phyloP scores from a whole-genome alignment of 306 rosid species.

The Trifolium repens region DNA sequence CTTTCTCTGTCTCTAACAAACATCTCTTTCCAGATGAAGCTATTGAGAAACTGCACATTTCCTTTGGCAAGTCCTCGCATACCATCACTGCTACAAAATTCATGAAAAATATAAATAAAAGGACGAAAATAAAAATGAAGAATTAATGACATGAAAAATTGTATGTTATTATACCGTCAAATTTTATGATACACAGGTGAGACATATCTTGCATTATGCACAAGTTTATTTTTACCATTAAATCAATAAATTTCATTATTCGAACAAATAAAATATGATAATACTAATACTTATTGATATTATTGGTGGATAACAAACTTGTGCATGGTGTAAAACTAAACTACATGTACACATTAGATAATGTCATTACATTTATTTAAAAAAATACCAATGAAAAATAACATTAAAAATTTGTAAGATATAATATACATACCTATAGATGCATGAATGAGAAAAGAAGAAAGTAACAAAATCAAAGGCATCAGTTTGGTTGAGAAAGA shows the following conservation, averaged over 20 bases:
- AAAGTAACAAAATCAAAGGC: constrained; percentile 40
- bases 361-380: too few species aligned
- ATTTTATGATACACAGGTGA: too few species aligned
- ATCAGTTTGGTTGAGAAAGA: constrained; percentile 39
- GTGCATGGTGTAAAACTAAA: too few species aligned
- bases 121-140: background rate
- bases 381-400: background rate
- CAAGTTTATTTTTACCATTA: too few species aligned
- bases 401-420: background rate
- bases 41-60: constrained; percentile 69
- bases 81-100: constrained; percentile 52
- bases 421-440: constrained; percentile 34
- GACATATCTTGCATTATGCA: too few species aligned
- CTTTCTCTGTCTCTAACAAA: constrained; percentile 61
- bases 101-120: background rate
- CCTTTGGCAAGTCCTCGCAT: constrained; percentile 65
- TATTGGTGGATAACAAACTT: too few species aligned
- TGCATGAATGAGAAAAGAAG: constrained; percentile 43
- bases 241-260: too few species aligned
- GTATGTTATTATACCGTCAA: too few species aligned
- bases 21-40: constrained; percentile 86
- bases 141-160: background rate
- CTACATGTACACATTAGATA: too few species aligned
- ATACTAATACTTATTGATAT: too few species aligned
- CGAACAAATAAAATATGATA: too few species aligned